A percentile compares a stretch with the other conserved stretches of the same genome.
Evolutionary conservation across 768 basidiomycete genomes (phyloP).

Genomic region (Trametes cinnabarina): DNA sequence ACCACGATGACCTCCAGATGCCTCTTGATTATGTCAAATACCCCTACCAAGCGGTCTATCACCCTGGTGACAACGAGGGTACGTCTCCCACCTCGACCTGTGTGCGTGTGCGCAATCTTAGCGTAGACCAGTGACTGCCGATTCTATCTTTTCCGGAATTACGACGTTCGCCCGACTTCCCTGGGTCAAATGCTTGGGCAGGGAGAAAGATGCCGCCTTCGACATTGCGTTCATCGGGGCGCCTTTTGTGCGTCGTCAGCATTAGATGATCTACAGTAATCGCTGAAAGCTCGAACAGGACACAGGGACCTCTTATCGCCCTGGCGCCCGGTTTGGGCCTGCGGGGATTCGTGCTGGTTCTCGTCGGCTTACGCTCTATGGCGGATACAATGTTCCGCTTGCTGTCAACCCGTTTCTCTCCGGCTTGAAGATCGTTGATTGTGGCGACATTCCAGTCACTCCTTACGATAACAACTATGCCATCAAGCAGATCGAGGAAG

Average conservation of each 20-base stretch:
- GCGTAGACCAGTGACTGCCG: slow-evolving; percentile 55
- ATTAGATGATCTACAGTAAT: not conserved
- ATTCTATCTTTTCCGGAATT: slow-evolving; percentile 80
- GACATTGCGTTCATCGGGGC: slow-evolving; percentile 85
- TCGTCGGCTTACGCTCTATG: slow-evolving; percentile 70
- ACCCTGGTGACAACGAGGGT: slow-evolving; percentile 58
- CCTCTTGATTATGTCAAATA: slow-evolving; percentile 67
- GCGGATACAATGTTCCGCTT: slow-evolving; percentile 77
- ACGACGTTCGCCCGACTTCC: slow-evolving; percentile 87
- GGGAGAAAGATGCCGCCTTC: slow-evolving; percentile 52
- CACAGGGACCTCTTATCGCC: slow-evolving; percentile 73
- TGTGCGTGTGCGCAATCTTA: slow-evolving; percentile 24
- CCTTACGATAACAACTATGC: slow-evolving; percentile 75
- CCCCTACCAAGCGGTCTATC: slow-evolving; percentile 58
- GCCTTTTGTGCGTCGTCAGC: slow-evolving; percentile 54
- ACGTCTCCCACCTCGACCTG: not conserved
- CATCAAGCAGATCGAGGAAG: slow-evolving; percentile 71
- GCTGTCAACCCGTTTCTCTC: slow-evolving; percentile 68
- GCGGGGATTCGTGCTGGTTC: slow-evolving; percentile 80
- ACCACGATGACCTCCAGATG: slow-evolving; percentile 51
- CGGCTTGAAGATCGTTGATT: slow-evolving; percentile 70
- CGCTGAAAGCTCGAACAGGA: slow-evolving; percentile 40
- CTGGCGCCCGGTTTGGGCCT: slow-evolving; percentile 85
- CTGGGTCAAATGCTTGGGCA: slow-evolving; percentile 75
- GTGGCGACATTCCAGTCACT: slow-evolving; percentile 75